Conservation (phyloP, 176 grass and related monocot species). For the Leersia perrieri region DNA sequence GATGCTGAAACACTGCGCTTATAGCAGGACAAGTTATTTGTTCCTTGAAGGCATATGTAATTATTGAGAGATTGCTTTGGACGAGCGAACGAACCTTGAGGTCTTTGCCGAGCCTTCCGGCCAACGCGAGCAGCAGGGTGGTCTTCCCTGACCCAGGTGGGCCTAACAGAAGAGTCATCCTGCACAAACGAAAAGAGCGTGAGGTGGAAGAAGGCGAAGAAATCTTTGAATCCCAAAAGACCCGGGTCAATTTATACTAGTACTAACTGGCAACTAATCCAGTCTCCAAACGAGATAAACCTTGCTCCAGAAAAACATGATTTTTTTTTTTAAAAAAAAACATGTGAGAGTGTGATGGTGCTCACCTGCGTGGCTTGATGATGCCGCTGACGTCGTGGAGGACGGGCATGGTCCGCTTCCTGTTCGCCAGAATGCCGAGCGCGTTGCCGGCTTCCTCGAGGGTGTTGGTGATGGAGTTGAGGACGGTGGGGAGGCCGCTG, state of each 20-base stretch:
- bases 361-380: constrained; percentile 87
- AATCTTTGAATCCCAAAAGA: background rate
- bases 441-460: constrained; percentile 69
- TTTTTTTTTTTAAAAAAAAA: background rate
- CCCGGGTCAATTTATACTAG: background rate
- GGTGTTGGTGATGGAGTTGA: constrained; percentile 70
- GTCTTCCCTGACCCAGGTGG: constrained; percentile 95
- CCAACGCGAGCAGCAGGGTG: constrained; percentile 77
- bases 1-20: background rate
- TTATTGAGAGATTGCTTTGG: background rate
- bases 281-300: background rate
- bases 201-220: constrained; percentile 21
- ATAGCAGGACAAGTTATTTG: background rate
- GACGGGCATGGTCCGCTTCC: constrained; percentile 69
- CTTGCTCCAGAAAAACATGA: background rate
- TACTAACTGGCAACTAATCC: no score
- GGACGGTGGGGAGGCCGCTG: constrained; percentile 83
- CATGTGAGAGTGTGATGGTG: background rate
- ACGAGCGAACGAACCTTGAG: constrained; percentile 51
- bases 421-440: constrained; percentile 64
- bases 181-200: constrained; percentile 37
- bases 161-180: constrained; percentile 91
- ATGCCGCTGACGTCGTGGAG: constrained; percentile 85
- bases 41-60: background rate
- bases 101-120: constrained; percentile 70